phyloP scores from a whole-genome alignment of 345 rosid genomes.

The Trapa bicornis region DNA sequence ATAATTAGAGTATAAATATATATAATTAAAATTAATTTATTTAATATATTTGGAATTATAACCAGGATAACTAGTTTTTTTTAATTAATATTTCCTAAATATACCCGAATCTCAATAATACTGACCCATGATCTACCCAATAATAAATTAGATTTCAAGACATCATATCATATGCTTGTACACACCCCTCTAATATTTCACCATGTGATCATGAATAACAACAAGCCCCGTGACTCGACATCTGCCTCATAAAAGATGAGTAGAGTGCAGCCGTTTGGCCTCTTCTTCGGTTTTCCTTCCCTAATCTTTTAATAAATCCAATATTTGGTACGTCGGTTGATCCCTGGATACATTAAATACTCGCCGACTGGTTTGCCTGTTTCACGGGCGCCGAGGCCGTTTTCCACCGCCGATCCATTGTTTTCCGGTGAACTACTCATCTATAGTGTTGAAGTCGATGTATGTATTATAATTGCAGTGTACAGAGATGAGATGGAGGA shows the following conservation, averaged over 20 bases:
- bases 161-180: too few species aligned
- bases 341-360: background rate
- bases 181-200: background rate
- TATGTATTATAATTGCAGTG: slow-evolving; percentile 3
- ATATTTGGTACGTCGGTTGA: background rate
- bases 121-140: too few species aligned
- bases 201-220: background rate
- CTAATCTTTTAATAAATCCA: background rate
- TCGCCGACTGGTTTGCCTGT: background rate
- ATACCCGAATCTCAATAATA: too few species aligned
- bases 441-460: too few species aligned
- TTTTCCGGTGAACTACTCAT: too few species aligned
- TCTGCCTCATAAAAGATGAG: background rate
- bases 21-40: too few species aligned
- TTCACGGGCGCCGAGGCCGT: background rate
- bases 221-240: background rate
- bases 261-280: background rate
- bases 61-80: too few species aligned
- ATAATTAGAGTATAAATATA: too few species aligned
- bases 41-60: too few species aligned
- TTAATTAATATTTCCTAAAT: too few species aligned
- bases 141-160: too few species aligned
- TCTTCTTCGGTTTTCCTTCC: background rate
- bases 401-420: background rate
- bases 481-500: slow-evolving; percentile 24